phyloP scores from a whole-genome alignment of 164 flowering plant species.

The Cinnamomum micranthum region DNA sequence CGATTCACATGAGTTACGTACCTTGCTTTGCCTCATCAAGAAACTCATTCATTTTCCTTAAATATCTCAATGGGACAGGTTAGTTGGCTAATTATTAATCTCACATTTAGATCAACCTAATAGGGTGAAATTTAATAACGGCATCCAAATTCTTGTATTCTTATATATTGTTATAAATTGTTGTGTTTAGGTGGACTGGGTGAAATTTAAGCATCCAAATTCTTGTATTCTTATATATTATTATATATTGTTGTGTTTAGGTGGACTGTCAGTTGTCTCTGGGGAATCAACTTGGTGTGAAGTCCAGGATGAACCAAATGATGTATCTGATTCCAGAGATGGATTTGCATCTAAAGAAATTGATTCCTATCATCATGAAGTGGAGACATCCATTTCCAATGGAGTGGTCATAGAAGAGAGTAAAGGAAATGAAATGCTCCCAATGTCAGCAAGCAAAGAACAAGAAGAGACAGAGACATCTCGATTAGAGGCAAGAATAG shows the following conservation, averaged over 20 bases:
- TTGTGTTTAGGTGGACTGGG: slow-evolving; percentile 33
- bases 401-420: slow-evolving; percentile 10
- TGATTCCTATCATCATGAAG: slow-evolving; percentile 16
- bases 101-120: not conserved
- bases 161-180: not conserved
- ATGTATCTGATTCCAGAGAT: slow-evolving; percentile 14
- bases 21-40: too few species aligned
- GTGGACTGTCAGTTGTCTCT: slow-evolving; percentile 27
- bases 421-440: slow-evolving; percentile 16
- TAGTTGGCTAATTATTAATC: not conserved
- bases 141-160: not conserved
- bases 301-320: slow-evolving; percentile 18
- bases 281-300: slow-evolving; percentile 36
- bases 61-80: not conserved
- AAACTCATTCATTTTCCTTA: not conserved
- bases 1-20: not conserved
- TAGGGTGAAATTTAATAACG: not conserved
- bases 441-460: slow-evolving; percentile 13
- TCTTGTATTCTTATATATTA: not conserved
- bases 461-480: slow-evolving; percentile 18
- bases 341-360: slow-evolving; percentile 13
- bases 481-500: slow-evolving; percentile 20
- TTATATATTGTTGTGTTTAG: slow-evolving; percentile 21
- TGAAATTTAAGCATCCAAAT: not conserved
- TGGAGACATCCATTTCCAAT: slow-evolving; percentile 11